Evolutionary conservation across 2,329 filamentous ascomycete genomes (phyloP), one percentile per base, ranked within the genome.

Genomic region (Fusarium phyllophilum): DNA sequence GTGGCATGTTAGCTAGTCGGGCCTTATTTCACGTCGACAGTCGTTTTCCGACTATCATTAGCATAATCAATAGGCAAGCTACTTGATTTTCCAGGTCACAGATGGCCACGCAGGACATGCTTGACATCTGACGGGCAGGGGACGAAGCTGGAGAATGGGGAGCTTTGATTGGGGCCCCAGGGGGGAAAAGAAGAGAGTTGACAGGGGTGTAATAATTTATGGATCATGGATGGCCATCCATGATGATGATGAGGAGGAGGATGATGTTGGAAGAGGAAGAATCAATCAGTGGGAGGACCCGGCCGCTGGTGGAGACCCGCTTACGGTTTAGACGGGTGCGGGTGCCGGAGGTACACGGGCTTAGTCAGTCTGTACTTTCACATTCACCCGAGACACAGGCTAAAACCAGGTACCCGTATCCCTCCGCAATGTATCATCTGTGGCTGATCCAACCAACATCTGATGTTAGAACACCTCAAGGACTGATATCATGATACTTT

Each of bases 401-500:
- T 22, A n/a, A 36, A 29, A 20, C 8, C n/a, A 62, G 46, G 66
- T 69, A 65, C 13, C 36, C 15, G 11, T 17, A 20, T 49, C 24
- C n/a, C 6, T 33, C 14, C 31, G 7, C 9, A 29, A 55, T 62
- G 71, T 74, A 60, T 45, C 36, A 6, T 22, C 34, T 38, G 58
- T 71, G 48, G 51, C 72, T 72, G 54, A 70, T 70, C 46, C 58
- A 67, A 48, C 41, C 14, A 55, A 78, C 73, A 78, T 75, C 75
- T 70, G 76, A 77, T 78, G 67, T 72, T 68, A 39, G 60, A 68
- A 56, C 73, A 49, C 39, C 58, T 64, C 58, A 62, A 68, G 49
- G 61, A n/a, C 54, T 62, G 74, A 67, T 77, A 72, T 78, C 74
- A 77, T 75, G 76, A 78, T 75, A 78, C 74, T 45, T 75, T 74